Evolutionary conservation across 129 eudicot species (phyloP).

Genomic region (Helianthus annuus): DNA sequence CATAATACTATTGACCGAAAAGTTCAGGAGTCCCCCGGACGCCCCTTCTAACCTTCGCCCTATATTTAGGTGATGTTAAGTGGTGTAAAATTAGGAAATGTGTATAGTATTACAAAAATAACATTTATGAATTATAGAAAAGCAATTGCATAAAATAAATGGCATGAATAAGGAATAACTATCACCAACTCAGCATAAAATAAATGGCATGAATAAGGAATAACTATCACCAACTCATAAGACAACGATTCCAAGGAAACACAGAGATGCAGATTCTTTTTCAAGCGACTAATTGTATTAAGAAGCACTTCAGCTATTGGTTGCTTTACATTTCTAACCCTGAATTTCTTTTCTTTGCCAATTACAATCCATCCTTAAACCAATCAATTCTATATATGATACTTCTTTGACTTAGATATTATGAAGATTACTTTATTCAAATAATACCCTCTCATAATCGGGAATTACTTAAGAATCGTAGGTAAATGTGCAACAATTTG

Average conservation of each 20-base stretch:
- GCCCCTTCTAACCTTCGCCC: no score
- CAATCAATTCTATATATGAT: not conserved
- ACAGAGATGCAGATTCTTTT: conserved; percentile 43
- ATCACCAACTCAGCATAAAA: conserved; percentile 25
- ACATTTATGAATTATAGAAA: not conserved
- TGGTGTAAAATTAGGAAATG: no score
- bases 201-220: not conserved
- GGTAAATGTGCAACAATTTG: no score
- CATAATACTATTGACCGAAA: no score
- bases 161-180: not conserved
- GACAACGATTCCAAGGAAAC: conserved; percentile 20
- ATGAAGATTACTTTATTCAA: not conserved
- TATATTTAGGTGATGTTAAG: no score
- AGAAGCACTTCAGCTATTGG: not conserved
- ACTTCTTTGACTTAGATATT: not conserved
- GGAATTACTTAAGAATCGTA: no score
- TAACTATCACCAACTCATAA: conserved; percentile 28
- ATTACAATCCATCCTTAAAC: not conserved
- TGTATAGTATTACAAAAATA: no score
- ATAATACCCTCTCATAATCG: no score
- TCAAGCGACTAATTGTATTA: conserved; percentile 12
- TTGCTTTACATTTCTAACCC: conserved; percentile 16
- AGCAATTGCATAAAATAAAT: not conserved
- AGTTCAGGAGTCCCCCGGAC: no score
- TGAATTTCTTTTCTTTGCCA: not conserved